Evolutionary conservation across 1,284 basidiomycete genomes (phyloP).

Genomic region (Cutaneotrichosporon cyanovorans): DNA sequence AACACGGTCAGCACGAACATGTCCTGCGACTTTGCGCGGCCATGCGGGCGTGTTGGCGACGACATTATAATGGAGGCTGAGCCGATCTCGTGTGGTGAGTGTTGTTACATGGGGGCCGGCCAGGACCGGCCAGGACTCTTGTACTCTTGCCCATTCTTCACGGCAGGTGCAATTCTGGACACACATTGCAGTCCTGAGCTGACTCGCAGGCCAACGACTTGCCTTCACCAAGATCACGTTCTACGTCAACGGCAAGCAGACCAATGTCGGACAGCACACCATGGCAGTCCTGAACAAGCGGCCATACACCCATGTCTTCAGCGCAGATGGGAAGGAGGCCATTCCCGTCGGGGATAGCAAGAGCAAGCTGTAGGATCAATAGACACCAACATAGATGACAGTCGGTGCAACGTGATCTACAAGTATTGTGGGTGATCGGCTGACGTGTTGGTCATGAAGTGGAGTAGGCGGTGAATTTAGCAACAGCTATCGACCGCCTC

Average conservation of each 20-base stretch:
- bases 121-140: too few species aligned
- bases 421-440: too few species aligned
- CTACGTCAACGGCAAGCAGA: conserved; percentile 6
- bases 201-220: conserved; percentile 8
- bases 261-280: conserved; percentile 12
- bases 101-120: too few species aligned
- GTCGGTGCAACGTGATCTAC: too few species aligned
- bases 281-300: conserved; percentile 1
- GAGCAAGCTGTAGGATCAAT: too few species aligned
- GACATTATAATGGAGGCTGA: conserved; percentile 6
- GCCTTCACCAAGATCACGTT: conserved; percentile 13
- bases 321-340: conserved; percentile 2
- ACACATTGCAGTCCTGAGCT: too few species aligned
- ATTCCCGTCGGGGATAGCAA: conserved; percentile 2
- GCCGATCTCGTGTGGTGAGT: conserved; percentile 12
- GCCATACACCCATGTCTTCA: conserved; percentile 4
- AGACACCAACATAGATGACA: too few species aligned
- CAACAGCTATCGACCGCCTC: too few species aligned
- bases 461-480: too few species aligned
- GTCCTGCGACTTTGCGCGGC: conserved; percentile 13
- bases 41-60: conserved; percentile 7
- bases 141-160: too few species aligned
- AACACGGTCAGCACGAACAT: conserved; percentile 10
- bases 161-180: too few species aligned
- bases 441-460: too few species aligned